Conservation (phyloP, 306 rosid genomes). For the Hippophae rhamnoides region DNA sequence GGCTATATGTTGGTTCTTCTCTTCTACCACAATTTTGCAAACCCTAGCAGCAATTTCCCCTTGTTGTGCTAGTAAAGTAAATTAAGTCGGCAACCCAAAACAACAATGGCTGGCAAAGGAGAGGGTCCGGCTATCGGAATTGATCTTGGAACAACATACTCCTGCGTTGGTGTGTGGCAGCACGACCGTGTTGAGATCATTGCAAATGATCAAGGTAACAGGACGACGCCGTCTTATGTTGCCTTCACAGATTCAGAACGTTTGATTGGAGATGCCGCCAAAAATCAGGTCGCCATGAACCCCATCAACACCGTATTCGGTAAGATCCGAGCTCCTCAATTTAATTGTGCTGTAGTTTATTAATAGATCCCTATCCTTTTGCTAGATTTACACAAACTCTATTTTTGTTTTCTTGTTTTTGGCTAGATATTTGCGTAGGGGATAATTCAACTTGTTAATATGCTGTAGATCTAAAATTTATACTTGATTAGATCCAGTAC, state of each 20-base stretch:
- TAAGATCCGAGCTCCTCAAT: neutral
- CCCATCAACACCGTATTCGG: neutral
- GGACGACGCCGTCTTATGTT: neutral
- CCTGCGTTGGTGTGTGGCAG: neutral
- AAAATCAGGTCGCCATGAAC: neutral
- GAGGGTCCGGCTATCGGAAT: neutral
- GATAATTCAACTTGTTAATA: no score
- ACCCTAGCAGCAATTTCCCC: neutral
- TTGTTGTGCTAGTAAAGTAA: neutral
- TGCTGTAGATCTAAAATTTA: no score
- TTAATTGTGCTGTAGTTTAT: neutral
- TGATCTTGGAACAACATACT: neutral
- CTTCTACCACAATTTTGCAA: neutral
- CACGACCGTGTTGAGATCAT: slow-evolving; percentile 1
- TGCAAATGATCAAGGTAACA: neutral
- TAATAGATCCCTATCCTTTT: no score
- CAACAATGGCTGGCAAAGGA: neutral
- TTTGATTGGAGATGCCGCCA: neutral
- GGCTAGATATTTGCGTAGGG: no score
- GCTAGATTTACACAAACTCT: no score
- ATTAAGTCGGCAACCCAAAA: neutral
- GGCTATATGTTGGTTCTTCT: neutral
- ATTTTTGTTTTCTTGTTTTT: no score
- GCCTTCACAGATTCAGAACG: neutral
- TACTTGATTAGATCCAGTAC: no score